A percentile compares a stretch with the other conserved stretches of the same genome.
Evolutionary conservation across 306 rosid genomes (phyloP).

Genomic region (Quercus alba): DNA sequence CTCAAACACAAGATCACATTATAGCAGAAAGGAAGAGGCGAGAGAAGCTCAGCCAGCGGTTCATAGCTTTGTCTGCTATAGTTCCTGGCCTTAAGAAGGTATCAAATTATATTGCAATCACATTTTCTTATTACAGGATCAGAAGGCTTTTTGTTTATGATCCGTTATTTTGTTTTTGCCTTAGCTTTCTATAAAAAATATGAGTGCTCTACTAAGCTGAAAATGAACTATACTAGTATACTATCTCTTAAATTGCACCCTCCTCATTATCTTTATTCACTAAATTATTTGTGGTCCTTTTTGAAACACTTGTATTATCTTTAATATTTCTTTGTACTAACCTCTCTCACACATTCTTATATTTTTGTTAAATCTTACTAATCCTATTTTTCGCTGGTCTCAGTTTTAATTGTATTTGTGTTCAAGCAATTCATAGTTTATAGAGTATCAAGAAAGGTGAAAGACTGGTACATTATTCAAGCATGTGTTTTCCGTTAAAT

Average conservation of each 20-base stretch:
- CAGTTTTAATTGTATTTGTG: neutral
- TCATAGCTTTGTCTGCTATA: slow-evolving; percentile 84
- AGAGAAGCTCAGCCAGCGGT: slow-evolving; percentile 89
- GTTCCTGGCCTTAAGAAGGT: slow-evolving; percentile 97
- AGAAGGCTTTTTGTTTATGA: neutral
- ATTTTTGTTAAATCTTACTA: neutral
- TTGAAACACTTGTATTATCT: neutral
- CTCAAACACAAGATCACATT: slow-evolving; percentile 77
- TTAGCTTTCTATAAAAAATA: neutral
- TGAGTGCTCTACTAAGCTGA: neutral
- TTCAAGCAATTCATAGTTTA: neutral
- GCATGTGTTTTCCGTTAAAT: neutral
- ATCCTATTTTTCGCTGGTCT: neutral
- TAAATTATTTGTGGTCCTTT: neutral
- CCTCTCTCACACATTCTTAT: neutral
- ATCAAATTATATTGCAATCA: neutral
- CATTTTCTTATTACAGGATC: neutral
- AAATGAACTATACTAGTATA: neutral
- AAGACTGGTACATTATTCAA: neutral
- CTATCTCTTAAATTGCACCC: neutral
- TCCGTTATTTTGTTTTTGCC: too few relatives aligned
- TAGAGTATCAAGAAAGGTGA: neutral
- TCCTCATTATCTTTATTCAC: neutral
- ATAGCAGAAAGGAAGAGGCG: slow-evolving; percentile 84
- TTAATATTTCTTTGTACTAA: neutral